These are phyloP conservation scores for Pterocarpus macrocarpus DNA, from an alignment of 306 rosid species.

Conservation along the genomic window DNA sequence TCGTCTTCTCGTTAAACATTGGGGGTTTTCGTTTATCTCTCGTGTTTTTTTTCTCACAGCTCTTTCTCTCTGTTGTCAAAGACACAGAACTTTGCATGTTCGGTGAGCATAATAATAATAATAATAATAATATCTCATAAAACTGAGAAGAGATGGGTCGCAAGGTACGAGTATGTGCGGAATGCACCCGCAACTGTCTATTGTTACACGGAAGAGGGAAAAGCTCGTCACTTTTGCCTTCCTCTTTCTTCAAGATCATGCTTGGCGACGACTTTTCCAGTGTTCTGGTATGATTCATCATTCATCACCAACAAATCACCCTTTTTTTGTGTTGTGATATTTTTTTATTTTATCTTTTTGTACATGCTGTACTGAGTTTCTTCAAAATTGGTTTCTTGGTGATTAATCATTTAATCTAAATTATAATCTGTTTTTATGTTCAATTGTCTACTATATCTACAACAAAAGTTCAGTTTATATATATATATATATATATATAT, in stretches of 20 bases:
- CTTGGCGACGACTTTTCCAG: constrained; percentile 46
- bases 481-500: no score
- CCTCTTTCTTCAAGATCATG: constrained; percentile 76
- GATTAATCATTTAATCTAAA: neutral
- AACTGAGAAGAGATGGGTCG: constrained; percentile 49
- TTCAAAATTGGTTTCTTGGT: neutral
- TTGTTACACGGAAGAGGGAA: constrained; percentile 52
- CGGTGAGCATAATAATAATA: no score
- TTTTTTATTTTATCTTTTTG: neutral
- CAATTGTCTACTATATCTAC: neutral
- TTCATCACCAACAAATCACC: neutral
- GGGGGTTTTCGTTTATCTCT: no score
- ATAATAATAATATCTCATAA: no score
- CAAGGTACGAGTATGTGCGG: constrained; percentile 47
- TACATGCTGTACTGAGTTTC: neutral
- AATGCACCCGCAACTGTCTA: constrained; percentile 55
- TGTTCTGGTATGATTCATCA: constrained; percentile 56
- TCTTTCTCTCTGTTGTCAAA: no score
- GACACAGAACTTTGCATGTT: no score
- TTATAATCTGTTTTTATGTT: no score
- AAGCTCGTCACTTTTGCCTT: constrained; percentile 22
- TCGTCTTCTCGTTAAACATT: no score
- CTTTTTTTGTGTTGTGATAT: neutral
- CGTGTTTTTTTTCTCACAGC: no score
- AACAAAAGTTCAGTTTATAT: neutral